Percentiles rank a stretch among this genome's conserved stretches.
These are phyloP conservation scores for Sanghuangporus weigelae DNA, from an alignment of 1,284 basidiomycete species.

Conservation along the genomic window DNA sequence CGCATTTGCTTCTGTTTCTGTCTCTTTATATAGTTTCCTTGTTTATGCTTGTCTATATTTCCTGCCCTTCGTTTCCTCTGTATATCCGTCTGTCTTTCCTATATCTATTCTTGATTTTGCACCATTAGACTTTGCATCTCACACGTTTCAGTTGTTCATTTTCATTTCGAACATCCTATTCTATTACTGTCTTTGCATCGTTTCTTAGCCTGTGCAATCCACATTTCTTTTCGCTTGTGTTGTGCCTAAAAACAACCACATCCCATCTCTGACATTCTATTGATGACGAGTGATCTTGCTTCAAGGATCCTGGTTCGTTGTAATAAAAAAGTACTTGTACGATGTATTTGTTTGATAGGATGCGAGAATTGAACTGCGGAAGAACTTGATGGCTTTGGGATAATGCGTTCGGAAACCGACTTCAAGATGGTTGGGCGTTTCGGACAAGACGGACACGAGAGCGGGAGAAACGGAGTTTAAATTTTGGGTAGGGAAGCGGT, in stretches of 20 bases:
- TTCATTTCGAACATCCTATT: not conserved
- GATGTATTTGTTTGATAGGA: not conserved
- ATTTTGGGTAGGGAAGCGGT: not conserved
- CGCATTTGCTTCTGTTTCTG: not conserved
- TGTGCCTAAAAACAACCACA: not conserved
- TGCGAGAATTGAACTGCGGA: not conserved
- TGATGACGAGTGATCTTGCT: not conserved
- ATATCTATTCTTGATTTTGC: not conserved
- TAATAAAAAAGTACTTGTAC: not conserved
- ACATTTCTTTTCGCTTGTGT: not conserved
- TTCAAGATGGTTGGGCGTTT: not conserved
- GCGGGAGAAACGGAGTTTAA: not conserved
- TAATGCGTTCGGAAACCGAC: not conserved
- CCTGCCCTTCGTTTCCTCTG: not conserved
- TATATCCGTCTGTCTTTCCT: not conserved
- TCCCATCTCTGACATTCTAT: not conserved
- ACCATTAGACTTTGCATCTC: not conserved
- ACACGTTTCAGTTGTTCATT: not conserved
- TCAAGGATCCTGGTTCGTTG: not conserved
- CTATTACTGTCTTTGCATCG: not conserved
- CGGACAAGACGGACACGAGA: not conserved
- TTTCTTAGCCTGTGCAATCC: not conserved
- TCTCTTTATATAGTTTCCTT: not conserved
- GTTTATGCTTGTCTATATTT: constrained; percentile 1
- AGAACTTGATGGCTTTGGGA: too few species aligned